phyloP scores from a whole-genome alignment of 352 stramenopile genomes.

The Phytophthora sp. region DNA sequence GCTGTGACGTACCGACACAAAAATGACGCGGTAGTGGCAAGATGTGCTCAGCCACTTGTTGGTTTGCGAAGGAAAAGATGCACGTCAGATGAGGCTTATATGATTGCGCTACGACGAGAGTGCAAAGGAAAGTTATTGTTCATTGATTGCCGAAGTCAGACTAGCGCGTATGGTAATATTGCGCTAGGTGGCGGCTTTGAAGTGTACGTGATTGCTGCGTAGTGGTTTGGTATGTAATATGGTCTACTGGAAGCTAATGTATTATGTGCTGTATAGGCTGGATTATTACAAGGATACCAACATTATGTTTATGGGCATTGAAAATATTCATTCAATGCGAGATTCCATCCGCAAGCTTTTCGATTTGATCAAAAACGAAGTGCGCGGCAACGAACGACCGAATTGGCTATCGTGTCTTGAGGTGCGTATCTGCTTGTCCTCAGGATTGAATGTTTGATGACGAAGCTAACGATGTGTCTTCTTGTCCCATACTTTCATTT shows the following conservation, averaged over 20 bases:
- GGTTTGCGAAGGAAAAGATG: constrained; percentile 94
- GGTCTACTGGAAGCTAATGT: too few relatives aligned
- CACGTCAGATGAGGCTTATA: constrained; percentile 90
- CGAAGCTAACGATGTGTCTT: not conserved
- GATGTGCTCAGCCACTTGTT: constrained; percentile 94
- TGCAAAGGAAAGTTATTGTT: constrained; percentile 71
- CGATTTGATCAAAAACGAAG: constrained; percentile 88
- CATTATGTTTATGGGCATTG: constrained; percentile 90
- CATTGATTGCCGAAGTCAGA: constrained; percentile 86
- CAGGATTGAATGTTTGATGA: too few relatives aligned
- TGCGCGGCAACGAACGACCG: constrained; percentile 72
- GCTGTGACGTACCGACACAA: constrained; percentile 91
- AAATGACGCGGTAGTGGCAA: constrained; percentile 93
- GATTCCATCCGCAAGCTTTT: constrained; percentile 85
- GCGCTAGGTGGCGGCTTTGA: constrained; percentile 84
- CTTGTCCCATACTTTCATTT: not conserved
- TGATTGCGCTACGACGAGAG: constrained; percentile 62
- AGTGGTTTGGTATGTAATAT: too few relatives aligned
- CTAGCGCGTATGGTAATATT: constrained; percentile 86
- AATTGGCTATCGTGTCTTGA: constrained; percentile 86
- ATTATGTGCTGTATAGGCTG: constrained; percentile 36
- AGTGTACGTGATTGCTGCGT: constrained; percentile 55
- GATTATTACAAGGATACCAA: constrained; percentile 85
- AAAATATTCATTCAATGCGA: constrained; percentile 94
- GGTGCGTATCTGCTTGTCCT: constrained; percentile 42